Evolutionary conservation across 2,329 filamentous ascomycete genomes (phyloP), one percentile per base, ranked within the genome.

Genomic region (Nectriaceae sp.): DNA sequence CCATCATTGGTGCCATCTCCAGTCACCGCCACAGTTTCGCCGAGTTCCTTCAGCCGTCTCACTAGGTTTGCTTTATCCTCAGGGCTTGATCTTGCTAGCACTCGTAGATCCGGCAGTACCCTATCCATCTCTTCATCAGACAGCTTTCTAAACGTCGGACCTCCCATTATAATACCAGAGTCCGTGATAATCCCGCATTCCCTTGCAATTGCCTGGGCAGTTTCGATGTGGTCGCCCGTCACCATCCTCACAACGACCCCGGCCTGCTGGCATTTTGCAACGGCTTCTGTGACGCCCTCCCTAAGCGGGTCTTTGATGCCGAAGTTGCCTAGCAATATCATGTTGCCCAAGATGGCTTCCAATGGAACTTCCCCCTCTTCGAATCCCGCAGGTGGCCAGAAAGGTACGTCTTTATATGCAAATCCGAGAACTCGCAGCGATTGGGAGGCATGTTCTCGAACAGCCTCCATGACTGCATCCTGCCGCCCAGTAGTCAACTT

Each of bases 381-480:
- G n/a, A 78, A 83, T 42, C 79, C 74, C 53, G 86, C 81, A 19
- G 77, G 85, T 24, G 88, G 88, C 87, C 87, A 90, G 44, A 70
- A 74, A 42, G 84, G 76, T 52, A 87, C 90, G 56, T 92, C 88
- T 41, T 81, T 80, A 67, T 89, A 90, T 11, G 88, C 76, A 54
- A 90, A 75, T 21, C 80, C 86, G 50, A 91, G 90, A 2, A 87
- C 90, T 47, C 88, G 83, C 16, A 91, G 78, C 15, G 87, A 90
- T 38, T 82, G 75, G 10, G 75, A 75, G 13, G 84, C 83, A 55
- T 86, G 87, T 4, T 74, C 73, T 43, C 79, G 77, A 56, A 87
- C 87, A 46, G 81, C 68, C 26, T 71, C 62, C 43, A 75, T 74
- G 29, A 86, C n/a, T n/a, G 68, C 1, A 73, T 75, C 38, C 82